A percentile compares a stretch with the other conserved stretches of the same genome.
phyloP scores from a whole-genome alignment of 2,329 filamentous ascomycete genomes.

The Ceratocystiopsis minuta region DNA sequence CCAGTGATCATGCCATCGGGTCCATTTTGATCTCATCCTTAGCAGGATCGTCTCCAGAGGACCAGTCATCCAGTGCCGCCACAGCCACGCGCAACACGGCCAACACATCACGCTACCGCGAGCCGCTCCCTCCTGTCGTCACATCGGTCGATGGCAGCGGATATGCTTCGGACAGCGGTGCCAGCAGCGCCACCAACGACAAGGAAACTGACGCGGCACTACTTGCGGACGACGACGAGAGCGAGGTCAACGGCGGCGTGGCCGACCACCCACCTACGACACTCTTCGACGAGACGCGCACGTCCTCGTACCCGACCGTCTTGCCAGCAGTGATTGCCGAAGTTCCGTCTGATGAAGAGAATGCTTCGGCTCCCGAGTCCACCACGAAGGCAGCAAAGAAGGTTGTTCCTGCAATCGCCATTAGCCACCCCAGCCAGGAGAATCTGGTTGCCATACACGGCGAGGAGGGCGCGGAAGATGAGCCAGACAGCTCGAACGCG shows the following conservation, averaged over 20 bases:
- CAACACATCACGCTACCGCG: constrained; percentile 38
- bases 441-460: constrained; percentile 8
- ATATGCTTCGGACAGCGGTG: constrained; percentile 40
- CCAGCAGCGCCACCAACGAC: constrained; percentile 13
- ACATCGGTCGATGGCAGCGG: constrained; percentile 50
- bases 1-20: constrained; percentile 42
- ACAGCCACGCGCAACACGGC: constrained; percentile 26
- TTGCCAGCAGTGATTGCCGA: not conserved
- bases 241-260: not conserved
- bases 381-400: not conserved
- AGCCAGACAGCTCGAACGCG: too few species aligned
- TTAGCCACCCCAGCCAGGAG: constrained; percentile 22
- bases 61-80: constrained; percentile 7
- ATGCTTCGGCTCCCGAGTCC: not conserved
- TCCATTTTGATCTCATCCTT: constrained; percentile 22
- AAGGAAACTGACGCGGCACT: constrained; percentile 1
- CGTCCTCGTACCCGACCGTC: constrained; percentile 2
- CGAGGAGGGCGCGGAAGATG: not conserved
- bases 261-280: constrained; percentile 6
- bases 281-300: constrained; percentile 6
- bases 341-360: too few species aligned
- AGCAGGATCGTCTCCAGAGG: too few species aligned
- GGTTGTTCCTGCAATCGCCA: constrained; percentile 24
- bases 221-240: not conserved
- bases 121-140: constrained; percentile 53